A percentile compares a stretch with the other conserved stretches of the same genome.
These are phyloP conservation scores for Scheffersomyces ergatensis DNA, from an alignment of 805 yeast species.

Conservation along the genomic window DNA sequence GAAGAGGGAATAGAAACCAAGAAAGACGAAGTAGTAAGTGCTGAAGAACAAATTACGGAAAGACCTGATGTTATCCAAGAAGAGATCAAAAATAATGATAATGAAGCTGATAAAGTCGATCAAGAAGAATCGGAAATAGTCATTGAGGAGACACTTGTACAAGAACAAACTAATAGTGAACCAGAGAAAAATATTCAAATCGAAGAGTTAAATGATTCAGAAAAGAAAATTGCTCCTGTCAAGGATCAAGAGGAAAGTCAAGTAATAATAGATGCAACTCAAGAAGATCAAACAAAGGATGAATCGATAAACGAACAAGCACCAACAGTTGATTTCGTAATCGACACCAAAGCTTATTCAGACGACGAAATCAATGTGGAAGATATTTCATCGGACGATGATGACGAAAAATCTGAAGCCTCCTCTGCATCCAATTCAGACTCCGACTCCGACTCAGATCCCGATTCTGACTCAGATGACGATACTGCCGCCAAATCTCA, in stretches of 20 bases:
- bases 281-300: not conserved
- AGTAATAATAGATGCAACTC: not conserved
- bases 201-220: too few relatives aligned
- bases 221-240: too few relatives aligned
- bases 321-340: not conserved
- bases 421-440: constrained; percentile 14
- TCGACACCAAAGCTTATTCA: constrained; percentile 14
- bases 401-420: constrained; percentile 5
- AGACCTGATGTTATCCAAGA: too few relatives aligned
- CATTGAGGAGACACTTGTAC: too few relatives aligned
- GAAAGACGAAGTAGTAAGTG: not conserved
- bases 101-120: too few relatives aligned
- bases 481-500: constrained; percentile 57
- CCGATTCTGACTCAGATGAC: constrained; percentile 14
- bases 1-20: not conserved
- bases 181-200: too few relatives aligned
- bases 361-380: constrained; percentile 27
- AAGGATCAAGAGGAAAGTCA: too few relatives aligned
- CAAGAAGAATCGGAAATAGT: too few relatives aligned
- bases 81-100: too few relatives aligned
- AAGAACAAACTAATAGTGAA: too few relatives aligned
- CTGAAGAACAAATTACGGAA: not conserved
- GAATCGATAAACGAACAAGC: not conserved
- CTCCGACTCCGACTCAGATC: constrained; percentile 14
- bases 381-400: constrained; percentile 10